Percentiles rank a stretch among this genome's conserved stretches.
Conservation (phyloP, 306 rosid species). For the Fagus sylvatica region DNA sequence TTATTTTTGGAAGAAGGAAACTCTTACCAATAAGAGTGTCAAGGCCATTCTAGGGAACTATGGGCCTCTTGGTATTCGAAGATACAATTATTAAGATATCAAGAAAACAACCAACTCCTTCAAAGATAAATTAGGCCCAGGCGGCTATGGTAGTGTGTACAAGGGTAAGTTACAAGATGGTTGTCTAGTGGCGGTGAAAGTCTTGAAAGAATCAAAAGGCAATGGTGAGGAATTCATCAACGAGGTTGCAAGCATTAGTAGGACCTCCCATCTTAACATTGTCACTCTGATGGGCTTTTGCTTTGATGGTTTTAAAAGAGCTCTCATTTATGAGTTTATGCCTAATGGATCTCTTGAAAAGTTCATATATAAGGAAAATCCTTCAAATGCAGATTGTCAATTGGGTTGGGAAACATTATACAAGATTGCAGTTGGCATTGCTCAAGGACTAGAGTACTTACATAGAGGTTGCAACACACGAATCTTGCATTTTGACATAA, state of each 20-base stretch:
- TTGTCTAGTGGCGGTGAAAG: conserved; percentile 34
- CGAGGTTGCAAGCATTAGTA: not conserved
- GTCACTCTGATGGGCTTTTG: too few species aligned
- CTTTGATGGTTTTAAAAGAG: too few species aligned
- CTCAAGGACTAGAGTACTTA: too few species aligned
- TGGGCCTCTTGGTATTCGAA: conserved; percentile 7
- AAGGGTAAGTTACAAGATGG: conserved; percentile 33
- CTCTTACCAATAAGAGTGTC: not conserved
- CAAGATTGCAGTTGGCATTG: too few species aligned
- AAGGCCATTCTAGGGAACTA: conserved; percentile 4
- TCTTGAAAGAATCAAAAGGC: conserved; percentile 28
- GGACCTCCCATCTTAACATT: too few species aligned
- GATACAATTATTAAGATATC: conserved; percentile 27
- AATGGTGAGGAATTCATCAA: conserved; percentile 39
- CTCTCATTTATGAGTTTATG: too few species aligned
- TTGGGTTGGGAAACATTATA: too few species aligned
- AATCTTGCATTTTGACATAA: too few species aligned
- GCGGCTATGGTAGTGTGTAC: conserved; percentile 41
- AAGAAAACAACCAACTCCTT: conserved; percentile 35
- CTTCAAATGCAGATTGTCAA: too few species aligned
- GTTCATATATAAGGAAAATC: too few species aligned
- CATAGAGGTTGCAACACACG: too few species aligned
- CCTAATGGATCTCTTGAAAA: too few species aligned
- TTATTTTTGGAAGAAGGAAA: not conserved
- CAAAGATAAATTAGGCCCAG: conserved; percentile 35